Evolutionary conservation across 371 early-diverging fungal species (phyloP), one percentile per base, ranked within the genome.

Genomic region (Smittium mucronatum): DNA sequence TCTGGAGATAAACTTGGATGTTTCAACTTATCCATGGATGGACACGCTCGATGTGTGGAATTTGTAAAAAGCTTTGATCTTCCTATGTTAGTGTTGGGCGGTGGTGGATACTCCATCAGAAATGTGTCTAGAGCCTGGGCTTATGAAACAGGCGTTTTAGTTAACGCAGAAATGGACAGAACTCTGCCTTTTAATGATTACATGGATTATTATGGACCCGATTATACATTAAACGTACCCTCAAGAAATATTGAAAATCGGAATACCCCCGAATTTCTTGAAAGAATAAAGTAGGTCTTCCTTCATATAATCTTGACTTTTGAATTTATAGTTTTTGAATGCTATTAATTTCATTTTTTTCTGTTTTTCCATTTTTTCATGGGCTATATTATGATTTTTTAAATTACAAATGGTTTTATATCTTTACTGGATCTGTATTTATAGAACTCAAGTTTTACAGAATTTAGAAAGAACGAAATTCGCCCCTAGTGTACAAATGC

Each of bases 101-200:
- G 99, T 28, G 99, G 99, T 31, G 99, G 99, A 11, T 99, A 99
- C 73, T 97, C 99, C 0, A 96, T 99, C 76, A 88, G 96, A 70
- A 99, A 99, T 79, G 99, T 99, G 1, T 88, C 95, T 28, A 85
- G 97, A 31, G 89, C 93, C 31, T 99, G 99, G 99, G 90, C 97
- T 1, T 98, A 96, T 76, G 99, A 99, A 77, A 99, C 99, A 1
- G 91, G 93, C 11, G 79, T 96, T 1, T 83, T 95, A 0, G 88
- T 95, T 2, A 97, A 91, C 29, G 83, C 88, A 58, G 86, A 90
- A 36, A 79, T 93, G 70, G 78, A 81, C 57, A 79, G 82, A 76
- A 94, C 90, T 69, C 80, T 97, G 75, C 95, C 99, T 0, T 91
- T 87, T 77, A 95, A 96, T 74, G 96, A 97, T 70, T 98, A 96